Evolutionary conservation across 495 filamentous ascomycete species (phyloP).

Genomic region (Usnea hakonensis): DNA sequence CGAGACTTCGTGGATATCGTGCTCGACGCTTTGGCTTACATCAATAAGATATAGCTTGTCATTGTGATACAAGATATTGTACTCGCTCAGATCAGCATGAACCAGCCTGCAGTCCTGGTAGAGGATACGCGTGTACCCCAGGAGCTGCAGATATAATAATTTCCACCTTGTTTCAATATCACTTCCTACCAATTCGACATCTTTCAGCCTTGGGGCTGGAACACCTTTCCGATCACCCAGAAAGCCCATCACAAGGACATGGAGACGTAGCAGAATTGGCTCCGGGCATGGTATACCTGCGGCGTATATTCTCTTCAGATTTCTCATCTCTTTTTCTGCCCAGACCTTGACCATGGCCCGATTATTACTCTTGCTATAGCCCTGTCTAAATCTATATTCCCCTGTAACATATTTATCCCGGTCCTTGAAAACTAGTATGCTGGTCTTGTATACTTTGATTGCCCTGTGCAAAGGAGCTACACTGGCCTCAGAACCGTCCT

Average conservation of each 20-base stretch:
- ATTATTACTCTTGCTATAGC: constrained; percentile 86
- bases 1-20: constrained; percentile 82
- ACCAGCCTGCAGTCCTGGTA: constrained; percentile 87
- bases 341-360: constrained; percentile 94
- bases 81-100: constrained; percentile 94
- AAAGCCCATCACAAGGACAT: constrained; percentile 92
- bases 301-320: constrained; percentile 70
- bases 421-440: constrained; percentile 94
- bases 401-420: constrained; percentile 89
- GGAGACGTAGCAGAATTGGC: constrained; percentile 74
- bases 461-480: constrained; percentile 56
- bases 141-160: constrained; percentile 67
- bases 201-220: constrained; percentile 74
- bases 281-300: constrained; percentile 88
- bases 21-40: constrained; percentile 93
- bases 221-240: constrained; percentile 79
- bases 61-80: constrained; percentile 89
- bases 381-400: constrained; percentile 73
- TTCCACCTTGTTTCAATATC: constrained; percentile 60
- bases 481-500: constrained; percentile 31
- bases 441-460: constrained; percentile 98
- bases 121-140: constrained; percentile 83
- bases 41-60: constrained; percentile 85
- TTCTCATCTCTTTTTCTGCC: constrained; percentile 98
- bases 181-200: constrained; percentile 53